Conservation (phyloP, 345 rosid species). For the Triadica sebifera region DNA sequence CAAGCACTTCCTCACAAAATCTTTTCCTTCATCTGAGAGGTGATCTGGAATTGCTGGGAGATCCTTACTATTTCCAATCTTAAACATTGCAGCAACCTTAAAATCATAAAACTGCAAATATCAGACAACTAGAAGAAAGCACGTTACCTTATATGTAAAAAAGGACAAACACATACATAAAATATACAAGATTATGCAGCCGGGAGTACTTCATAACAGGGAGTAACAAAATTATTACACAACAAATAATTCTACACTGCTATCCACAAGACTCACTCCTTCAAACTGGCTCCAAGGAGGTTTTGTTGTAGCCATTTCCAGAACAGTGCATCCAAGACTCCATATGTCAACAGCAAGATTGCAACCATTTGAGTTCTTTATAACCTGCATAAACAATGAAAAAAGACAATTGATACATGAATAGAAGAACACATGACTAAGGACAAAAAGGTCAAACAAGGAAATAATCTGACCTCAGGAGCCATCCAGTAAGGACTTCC, state of each 20-base stretch:
- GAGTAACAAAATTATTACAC: background rate
- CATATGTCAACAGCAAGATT: slow-evolving; percentile 78
- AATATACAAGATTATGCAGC: background rate
- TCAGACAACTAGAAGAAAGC: slow-evolving; percentile 2
- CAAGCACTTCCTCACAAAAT: slow-evolving; percentile 22
- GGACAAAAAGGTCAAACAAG: background rate
- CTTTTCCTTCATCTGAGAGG: slow-evolving; percentile 19
- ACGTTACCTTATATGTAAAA: background rate
- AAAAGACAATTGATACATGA: background rate
- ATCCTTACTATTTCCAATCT: slow-evolving; percentile 76
- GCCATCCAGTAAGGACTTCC: slow-evolving; percentile 94
- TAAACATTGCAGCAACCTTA: slow-evolving; percentile 62
- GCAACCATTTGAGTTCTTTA: slow-evolving; percentile 60
- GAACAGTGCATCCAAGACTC: slow-evolving; percentile 86
- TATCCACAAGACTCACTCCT: slow-evolving; percentile 43
- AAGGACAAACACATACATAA: background rate
- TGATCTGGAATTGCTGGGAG: slow-evolving; percentile 70
- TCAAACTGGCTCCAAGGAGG: slow-evolving; percentile 88
- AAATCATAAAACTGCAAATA: slow-evolving; percentile 4
- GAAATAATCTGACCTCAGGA: slow-evolving; percentile 52
- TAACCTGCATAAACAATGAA: slow-evolving; percentile 39
- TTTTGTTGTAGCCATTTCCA: slow-evolving; percentile 83
- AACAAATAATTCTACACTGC: slow-evolving; percentile 17
- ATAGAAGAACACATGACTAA: background rate
- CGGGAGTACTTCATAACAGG: too few relatives aligned